A percentile compares a stretch with the other conserved stretches of the same genome.
These are phyloP conservation scores for Colletotrichum orbiculare DNA, from an alignment of 2,329 filamentous ascomycete species.

Conservation along the genomic window DNA sequence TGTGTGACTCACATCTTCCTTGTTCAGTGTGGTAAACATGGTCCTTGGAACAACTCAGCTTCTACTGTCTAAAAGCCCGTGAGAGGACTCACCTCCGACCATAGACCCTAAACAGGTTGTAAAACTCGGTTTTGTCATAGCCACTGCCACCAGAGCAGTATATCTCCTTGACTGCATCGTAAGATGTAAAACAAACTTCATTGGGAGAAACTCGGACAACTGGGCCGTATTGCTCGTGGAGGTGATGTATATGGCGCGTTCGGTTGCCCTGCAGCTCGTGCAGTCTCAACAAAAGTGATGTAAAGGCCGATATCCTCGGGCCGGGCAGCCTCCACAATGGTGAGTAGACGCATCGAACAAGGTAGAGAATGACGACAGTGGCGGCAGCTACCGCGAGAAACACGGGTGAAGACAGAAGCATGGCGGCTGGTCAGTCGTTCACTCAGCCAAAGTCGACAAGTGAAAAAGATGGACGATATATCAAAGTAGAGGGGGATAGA, in stretches of 20 bases:
- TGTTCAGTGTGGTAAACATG: conserved; percentile 70
- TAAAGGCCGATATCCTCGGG: conserved; percentile 59
- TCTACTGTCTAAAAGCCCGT: neutral
- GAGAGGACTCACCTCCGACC: conserved; percentile 57
- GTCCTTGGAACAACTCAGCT: conserved; percentile 51
- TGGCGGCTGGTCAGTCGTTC: conserved; percentile 8
- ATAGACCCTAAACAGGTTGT: conserved; percentile 69
- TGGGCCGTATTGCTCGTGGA: conserved; percentile 67
- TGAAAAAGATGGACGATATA: neutral
- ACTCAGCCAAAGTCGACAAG: neutral
- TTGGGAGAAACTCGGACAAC: conserved; percentile 67
- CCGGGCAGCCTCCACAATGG: conserved; percentile 60
- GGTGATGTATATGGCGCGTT: conserved; percentile 64
- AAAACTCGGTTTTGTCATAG: conserved; percentile 74
- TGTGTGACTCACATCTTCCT: conserved; percentile 57
- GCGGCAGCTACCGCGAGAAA: conserved; percentile 30
- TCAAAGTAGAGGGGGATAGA: neutral
- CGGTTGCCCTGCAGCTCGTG: conserved; percentile 65
- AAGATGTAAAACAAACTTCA: conserved; percentile 69
- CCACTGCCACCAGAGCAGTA: conserved; percentile 71
- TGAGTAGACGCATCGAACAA: conserved; percentile 45
- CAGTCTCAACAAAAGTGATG: conserved; percentile 62
- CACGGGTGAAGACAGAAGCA: conserved; percentile 39
- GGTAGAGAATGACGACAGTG: conserved; percentile 23
- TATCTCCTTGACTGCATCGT: conserved; percentile 69